Conservation (phyloP, 352 stramenopile genomes). For the Phytophthora melonis region DNA sequence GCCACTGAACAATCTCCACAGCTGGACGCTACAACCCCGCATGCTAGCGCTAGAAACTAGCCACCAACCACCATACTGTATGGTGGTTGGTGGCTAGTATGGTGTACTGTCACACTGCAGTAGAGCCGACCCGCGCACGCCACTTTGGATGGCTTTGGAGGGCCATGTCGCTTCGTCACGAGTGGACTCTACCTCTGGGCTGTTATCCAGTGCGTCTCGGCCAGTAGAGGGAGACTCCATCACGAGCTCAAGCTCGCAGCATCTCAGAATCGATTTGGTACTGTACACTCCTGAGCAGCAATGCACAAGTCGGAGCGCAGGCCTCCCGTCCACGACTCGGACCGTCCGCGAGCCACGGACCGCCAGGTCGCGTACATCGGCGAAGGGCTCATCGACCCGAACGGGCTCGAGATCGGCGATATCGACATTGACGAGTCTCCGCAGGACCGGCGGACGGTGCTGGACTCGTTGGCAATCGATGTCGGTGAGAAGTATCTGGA, state of each 20-base stretch:
- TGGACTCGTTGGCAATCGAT: conserved; percentile 67
- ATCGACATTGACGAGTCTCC: conserved; percentile 46
- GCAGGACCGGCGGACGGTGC: conserved; percentile 21
- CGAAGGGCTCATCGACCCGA: conserved; percentile 58
- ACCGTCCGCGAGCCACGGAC: conserved; percentile 16
- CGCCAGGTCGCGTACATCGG: conserved; percentile 52
- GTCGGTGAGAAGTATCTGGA: conserved; percentile 68
- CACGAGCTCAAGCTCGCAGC: background rate
- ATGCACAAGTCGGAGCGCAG: background rate
- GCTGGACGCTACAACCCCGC: background rate
- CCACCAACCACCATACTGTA: background rate
- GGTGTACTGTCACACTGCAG: background rate
- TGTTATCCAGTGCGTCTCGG: background rate
- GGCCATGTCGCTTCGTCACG: background rate
- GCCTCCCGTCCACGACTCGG: conserved; percentile 10
- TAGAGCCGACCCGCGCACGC: background rate
- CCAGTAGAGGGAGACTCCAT: background rate
- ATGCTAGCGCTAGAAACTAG: background rate
- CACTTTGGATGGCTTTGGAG: background rate
- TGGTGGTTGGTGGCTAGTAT: too few species aligned
- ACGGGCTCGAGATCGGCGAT: conserved; percentile 41
- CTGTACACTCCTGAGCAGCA: too few species aligned
- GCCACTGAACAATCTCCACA: conserved; percentile 1
- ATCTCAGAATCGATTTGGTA: conserved; percentile 15
- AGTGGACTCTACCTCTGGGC: background rate